Conservation (phyloP, 768 basidiomycete species). For the Nevesoporus exiguus region DNA sequence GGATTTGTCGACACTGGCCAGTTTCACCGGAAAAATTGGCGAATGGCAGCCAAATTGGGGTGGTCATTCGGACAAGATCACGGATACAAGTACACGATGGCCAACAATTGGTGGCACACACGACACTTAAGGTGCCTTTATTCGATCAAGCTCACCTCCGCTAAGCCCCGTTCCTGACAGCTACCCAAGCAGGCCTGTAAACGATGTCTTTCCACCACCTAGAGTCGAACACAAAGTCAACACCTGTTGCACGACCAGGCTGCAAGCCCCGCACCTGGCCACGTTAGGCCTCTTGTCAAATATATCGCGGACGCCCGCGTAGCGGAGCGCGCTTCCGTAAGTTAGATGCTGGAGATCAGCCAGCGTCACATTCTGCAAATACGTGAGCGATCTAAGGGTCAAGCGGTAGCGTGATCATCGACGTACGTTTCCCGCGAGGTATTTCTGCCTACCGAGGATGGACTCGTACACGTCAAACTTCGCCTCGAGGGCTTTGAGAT, state of each 20-base stretch:
- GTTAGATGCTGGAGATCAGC: slow-evolving; percentile 60
- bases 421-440: slow-evolving; percentile 55
- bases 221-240: slow-evolving; percentile 5
- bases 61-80: slow-evolving; percentile 40
- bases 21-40: too few species aligned
- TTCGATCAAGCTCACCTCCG: not conserved
- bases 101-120: too few species aligned
- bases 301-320: slow-evolving; percentile 24
- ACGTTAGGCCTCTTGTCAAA: slow-evolving; percentile 40
- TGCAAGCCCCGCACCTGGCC: slow-evolving; percentile 32
- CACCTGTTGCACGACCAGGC: not conserved
- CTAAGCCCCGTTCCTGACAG: not conserved
- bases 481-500: slow-evolving; percentile 19
- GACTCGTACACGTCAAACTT: slow-evolving; percentile 51
- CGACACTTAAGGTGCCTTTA: not conserved
- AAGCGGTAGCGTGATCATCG: not conserved
- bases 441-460: slow-evolving; percentile 52
- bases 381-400: not conserved
- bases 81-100: slow-evolving; percentile 70
- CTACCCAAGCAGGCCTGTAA: slow-evolving; percentile 32
- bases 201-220: slow-evolving; percentile 55
- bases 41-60: too few species aligned
- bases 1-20: too few species aligned
- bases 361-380: slow-evolving; percentile 43
- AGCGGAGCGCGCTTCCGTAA: slow-evolving; percentile 33